phyloP scores from a whole-genome alignment of 1,284 basidiomycete species.

The Leccinum cinnamomeum region DNA sequence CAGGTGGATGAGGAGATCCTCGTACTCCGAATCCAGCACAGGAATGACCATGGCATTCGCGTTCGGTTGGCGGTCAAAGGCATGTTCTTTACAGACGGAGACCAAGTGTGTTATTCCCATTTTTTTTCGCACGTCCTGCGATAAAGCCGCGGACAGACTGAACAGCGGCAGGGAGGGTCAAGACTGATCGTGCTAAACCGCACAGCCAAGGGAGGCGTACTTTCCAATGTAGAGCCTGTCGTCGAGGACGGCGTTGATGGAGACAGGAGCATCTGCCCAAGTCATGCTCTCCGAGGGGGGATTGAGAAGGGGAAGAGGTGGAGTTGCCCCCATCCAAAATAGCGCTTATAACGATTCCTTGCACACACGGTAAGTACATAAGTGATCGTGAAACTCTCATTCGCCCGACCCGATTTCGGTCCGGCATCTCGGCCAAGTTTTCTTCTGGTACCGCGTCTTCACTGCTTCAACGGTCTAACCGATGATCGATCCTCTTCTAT shows the following conservation, averaged over 20 bases:
- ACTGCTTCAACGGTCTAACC: not conserved
- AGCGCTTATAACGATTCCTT: conserved; percentile 15
- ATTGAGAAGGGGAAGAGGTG: conserved; percentile 3
- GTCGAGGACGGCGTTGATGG: conserved; percentile 41
- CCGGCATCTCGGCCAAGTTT: conserved; percentile 29
- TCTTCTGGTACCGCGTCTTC: not conserved
- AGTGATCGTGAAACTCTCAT: not conserved
- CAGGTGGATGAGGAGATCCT: conserved; percentile 58
- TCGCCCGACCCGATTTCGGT: not conserved
- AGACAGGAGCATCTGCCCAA: conserved; percentile 32
- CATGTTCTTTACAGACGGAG: conserved; percentile 60
- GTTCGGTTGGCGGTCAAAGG: conserved; percentile 40
- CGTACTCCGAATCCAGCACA: conserved; percentile 60
- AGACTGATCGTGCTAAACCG: not conserved
- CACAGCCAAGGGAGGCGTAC: conserved; percentile 32
- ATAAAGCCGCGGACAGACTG: conserved; percentile 52
- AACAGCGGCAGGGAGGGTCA: conserved; percentile 3
- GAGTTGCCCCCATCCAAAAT: conserved; percentile 6
- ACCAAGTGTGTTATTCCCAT: conserved; percentile 57
- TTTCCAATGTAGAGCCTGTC: conserved; percentile 56
- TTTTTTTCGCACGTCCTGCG: conserved; percentile 38
- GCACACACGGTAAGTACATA: conserved; percentile 6
- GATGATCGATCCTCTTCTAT: not conserved
- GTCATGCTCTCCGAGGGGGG: conserved; percentile 22
- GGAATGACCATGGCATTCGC: conserved; percentile 49